A percentile compares a stretch with the other conserved stretches of the same genome.
These are phyloP conservation scores for Henckelia pumila DNA, from an alignment of 257 asterid species.

Conservation along the genomic window DNA sequence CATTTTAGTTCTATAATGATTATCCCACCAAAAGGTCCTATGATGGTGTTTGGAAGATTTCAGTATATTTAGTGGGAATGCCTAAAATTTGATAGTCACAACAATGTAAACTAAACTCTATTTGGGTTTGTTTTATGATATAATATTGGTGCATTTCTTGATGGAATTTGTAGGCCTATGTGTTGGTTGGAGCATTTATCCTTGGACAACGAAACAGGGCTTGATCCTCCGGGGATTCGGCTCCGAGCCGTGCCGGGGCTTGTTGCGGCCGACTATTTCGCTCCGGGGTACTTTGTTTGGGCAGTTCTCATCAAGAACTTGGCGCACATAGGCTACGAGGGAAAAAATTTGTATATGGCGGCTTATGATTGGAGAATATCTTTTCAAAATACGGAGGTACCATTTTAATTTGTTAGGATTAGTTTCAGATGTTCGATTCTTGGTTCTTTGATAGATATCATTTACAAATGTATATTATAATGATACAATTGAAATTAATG, in stretches of 20 bases:
- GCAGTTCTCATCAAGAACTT: conserved; percentile 85
- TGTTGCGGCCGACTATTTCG: conserved; percentile 88
- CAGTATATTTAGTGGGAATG: background rate
- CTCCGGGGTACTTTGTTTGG: conserved; percentile 94
- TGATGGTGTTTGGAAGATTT: background rate
- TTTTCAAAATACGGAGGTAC: conserved; percentile 88
- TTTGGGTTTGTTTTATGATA: background rate
- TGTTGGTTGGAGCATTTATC: conserved; percentile 97
- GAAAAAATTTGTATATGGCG: conserved; percentile 88
- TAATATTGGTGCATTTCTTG: conserved; percentile 15
- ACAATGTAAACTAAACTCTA: too few relatives aligned
- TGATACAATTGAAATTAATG: conserved; percentile 2
- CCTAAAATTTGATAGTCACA: background rate
- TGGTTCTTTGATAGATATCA: background rate
- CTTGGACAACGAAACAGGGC: conserved; percentile 91
- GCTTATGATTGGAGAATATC: conserved; percentile 95
- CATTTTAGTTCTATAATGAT: too few relatives aligned
- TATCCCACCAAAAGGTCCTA: too few relatives aligned
- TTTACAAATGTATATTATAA: background rate
- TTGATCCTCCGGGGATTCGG: conserved; percentile 89
- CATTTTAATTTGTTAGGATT: background rate
- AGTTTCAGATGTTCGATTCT: background rate
- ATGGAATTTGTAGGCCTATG: conserved; percentile 60
- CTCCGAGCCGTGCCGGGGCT: conserved; percentile 81
- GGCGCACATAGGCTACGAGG: conserved; percentile 88